Evolutionary conservation across 1,284 basidiomycete genomes (phyloP).

Genomic region (Sanguinoderma infundibulare): DNA sequence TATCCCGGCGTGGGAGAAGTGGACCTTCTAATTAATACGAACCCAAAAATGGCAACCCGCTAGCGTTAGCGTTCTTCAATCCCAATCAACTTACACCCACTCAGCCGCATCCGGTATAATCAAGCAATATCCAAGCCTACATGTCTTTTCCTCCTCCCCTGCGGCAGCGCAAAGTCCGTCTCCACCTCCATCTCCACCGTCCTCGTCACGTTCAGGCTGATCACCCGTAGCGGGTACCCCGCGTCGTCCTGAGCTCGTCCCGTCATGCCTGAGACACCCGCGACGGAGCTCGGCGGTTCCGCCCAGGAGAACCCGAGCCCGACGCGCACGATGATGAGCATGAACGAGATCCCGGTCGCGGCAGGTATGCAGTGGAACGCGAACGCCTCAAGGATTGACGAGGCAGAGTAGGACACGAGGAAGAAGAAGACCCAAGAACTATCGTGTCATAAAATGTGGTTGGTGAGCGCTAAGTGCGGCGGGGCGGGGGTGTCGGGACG

Average conservation of each 20-base stretch:
- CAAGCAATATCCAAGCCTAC: background rate
- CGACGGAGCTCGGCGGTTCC: background rate
- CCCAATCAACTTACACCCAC: background rate
- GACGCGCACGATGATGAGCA: conserved; percentile 26
- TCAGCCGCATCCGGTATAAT: background rate
- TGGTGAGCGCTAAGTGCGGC: background rate
- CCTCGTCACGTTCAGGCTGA: conserved; percentile 18
- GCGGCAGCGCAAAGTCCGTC: conserved; percentile 19
- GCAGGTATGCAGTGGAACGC: conserved; percentile 23
- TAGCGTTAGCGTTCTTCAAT: no score
- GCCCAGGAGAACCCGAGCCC: conserved; percentile 24
- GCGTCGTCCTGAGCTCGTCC: background rate
- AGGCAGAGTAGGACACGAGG: conserved; percentile 14
- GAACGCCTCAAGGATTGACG: conserved; percentile 17
- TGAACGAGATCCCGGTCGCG: conserved; percentile 23
- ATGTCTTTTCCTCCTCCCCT: background rate
- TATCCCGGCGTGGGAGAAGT: no score
- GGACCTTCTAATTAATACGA: no score
- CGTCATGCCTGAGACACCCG: background rate
- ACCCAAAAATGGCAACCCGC: no score
- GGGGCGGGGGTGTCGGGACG: background rate
- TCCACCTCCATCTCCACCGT: conserved; percentile 20
- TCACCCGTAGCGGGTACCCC: conserved; percentile 13
- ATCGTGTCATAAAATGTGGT: background rate
- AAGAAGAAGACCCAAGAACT: conserved; percentile 25